Conservation (phyloP, 192 early-diverging fungal species). For the Backusella morwellensis region DNA sequence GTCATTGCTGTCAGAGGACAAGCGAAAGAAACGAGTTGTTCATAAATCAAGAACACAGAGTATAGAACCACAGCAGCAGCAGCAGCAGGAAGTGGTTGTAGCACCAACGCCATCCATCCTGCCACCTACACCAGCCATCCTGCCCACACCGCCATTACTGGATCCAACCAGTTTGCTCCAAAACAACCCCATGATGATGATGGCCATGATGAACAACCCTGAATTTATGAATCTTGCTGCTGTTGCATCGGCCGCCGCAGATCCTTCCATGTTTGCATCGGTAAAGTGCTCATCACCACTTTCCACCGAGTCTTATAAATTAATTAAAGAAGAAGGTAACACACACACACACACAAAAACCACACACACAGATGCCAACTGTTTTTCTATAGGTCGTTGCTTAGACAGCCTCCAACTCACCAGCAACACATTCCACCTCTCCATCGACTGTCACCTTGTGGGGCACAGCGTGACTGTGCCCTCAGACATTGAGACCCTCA, state of each 20-base stretch:
- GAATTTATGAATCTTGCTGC: not conserved
- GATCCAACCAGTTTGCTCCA: not conserved
- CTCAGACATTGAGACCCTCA: slow-evolving; percentile 4
- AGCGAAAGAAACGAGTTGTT: not conserved
- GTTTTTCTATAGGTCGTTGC: not conserved
- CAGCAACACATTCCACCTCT: not conserved
- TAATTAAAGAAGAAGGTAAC: not conserved
- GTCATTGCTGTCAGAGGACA: not conserved
- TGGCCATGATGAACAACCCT: not conserved
- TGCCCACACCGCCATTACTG: not conserved
- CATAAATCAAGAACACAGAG: slow-evolving; percentile 8
- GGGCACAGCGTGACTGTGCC: slow-evolving; percentile 18
- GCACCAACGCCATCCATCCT: not conserved
- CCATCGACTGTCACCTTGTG: slow-evolving; percentile 6
- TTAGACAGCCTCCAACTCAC: not conserved
- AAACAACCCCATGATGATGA: not conserved
- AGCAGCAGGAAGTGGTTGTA: not conserved
- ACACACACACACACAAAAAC: not conserved
- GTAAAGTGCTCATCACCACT: not conserved
- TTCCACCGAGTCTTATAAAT: not conserved
- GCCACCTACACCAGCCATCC: not conserved
- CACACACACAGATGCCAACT: too few relatives aligned
- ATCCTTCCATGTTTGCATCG: not conserved
- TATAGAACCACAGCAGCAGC: not conserved
- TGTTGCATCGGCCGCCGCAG: not conserved